Percentiles rank a stretch among this genome's conserved stretches.
phyloP scores from a whole-genome alignment of 2,329 filamentous ascomycete genomes.

The Chaetomium sp. region DNA sequence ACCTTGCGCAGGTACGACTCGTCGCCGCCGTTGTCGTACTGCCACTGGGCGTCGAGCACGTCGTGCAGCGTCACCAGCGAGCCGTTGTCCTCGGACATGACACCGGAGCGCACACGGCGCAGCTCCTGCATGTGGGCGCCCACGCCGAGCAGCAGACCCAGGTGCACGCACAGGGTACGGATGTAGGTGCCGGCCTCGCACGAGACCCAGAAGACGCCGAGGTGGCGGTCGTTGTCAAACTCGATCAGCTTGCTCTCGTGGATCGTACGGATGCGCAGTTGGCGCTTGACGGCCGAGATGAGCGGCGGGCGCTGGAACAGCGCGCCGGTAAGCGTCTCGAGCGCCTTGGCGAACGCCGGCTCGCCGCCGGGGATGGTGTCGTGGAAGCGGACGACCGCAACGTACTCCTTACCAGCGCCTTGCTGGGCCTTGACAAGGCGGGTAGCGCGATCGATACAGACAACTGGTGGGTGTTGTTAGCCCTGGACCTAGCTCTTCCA shows the following conservation, averaged over 20 bases:
- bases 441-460: conserved; percentile 81
- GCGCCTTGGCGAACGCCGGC: conserved; percentile 83
- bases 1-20: conserved; percentile 87
- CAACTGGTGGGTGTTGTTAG: conserved; percentile 23
- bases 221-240: conserved; percentile 96
- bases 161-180: conserved; percentile 92
- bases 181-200: conserved; percentile 99
- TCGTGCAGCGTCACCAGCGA: conserved; percentile 71
- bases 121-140: conserved; percentile 51
- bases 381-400: conserved; percentile 89
- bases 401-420: conserved; percentile 98
- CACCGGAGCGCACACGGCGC: conserved; percentile 24
- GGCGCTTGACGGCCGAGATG: conserved; percentile 97
- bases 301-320: conserved; percentile 95
- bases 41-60: conserved; percentile 92
- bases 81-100: conserved; percentile 24
- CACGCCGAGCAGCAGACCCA: conserved; percentile 69
- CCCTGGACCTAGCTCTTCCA: background rate
- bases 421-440: conserved; percentile 98
- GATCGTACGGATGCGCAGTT: conserved; percentile 95
- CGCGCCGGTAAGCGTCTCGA: conserved; percentile 93
- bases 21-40: conserved; percentile 90
- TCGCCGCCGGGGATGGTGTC: conserved; percentile 92
- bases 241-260: conserved; percentile 95
- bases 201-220: conserved; percentile 98